Percentiles rank a stretch among this genome's conserved stretches.
phyloP scores from a whole-genome alignment of 2,329 filamentous ascomycete genomes.

The Calonectria pteridis region DNA sequence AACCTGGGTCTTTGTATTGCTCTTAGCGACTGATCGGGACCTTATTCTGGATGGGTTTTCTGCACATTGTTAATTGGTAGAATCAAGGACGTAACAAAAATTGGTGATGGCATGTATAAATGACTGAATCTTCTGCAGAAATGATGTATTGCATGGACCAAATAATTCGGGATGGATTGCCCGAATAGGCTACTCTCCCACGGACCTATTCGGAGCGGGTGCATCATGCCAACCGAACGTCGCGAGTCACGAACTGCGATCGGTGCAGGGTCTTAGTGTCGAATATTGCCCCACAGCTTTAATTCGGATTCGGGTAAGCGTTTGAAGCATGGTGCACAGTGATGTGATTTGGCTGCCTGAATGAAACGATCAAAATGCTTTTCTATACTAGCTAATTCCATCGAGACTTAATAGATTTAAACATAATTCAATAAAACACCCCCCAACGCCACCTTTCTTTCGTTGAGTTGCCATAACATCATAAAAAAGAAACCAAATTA shows the following conservation, averaged over 20 bases:
- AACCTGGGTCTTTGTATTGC: neutral
- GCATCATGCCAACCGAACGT: no score
- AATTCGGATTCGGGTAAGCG: neutral
- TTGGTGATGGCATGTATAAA: no score
- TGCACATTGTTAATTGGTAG: no score
- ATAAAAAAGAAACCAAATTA: neutral
- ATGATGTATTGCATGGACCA: neutral
- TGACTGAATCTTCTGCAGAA: neutral
- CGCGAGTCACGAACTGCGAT: neutral
- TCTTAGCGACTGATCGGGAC: neutral
- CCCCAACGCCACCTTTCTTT: neutral
- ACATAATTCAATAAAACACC: neutral
- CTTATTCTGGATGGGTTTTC: neutral
- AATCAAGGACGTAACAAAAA: no score
- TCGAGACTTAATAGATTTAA: neutral
- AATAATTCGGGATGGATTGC: neutral
- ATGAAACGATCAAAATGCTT: neutral
- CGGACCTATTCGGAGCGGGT: neutral
- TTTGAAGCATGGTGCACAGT: neutral
- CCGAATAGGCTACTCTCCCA: neutral
- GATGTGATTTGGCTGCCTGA: neutral
- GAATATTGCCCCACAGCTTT: neutral
- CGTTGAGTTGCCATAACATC: neutral
- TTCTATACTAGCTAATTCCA: neutral
- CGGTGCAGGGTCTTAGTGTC: neutral